Evolutionary conservation across 2,329 filamentous ascomycete genomes (phyloP), one percentile per base, ranked within the genome.

Genomic region (Cladorrhinum sp.): DNA sequence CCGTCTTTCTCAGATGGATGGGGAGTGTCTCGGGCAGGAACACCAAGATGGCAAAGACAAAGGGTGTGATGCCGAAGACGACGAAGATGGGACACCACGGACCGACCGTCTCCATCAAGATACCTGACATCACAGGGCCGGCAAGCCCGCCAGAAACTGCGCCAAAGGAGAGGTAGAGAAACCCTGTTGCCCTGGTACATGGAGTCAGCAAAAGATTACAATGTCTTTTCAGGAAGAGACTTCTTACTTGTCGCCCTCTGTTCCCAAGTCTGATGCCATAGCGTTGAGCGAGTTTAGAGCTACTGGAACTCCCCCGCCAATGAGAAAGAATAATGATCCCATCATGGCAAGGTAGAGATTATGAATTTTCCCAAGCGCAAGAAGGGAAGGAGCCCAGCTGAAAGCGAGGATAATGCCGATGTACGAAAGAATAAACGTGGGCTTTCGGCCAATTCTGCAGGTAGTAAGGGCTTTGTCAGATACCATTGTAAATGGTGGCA

Each of bases 11-110:
- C n/a, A 59, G 59, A 23, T 62, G 58, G 28, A 62, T 33, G 6
- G 63, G 59, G 3, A 68, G 63, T 1, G 66, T 68, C 51, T 68
- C 66, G 3, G 66, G 66, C 8, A 68, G 49, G 36, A 68, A 65
- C 3, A 63, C 10, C 7, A 66, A 30, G 10, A 65, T 8, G 9
- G 5, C 20, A 12, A 67, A 65, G 5, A 65, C 50, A 10, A 66
- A 55, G 12, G 66, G 66, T 0, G 60, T 62, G 60, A 65, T 33
- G 54, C 54, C 57, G 23, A 67, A 66, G 12, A 67, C 65, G n/a
- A 62, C 12, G 12, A 57, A 10, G 7, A 68, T 59, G 18, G 66
- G 65, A 8, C 61, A 51, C 66, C 66, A 68, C 0, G 64, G 64
- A 1, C 64, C 56, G 20, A 64, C n/a, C 26, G 55, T 57, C 50